Conservation (phyloP, 768 basidiomycete genomes). For the Rhizopogon vinicolor region DNA sequence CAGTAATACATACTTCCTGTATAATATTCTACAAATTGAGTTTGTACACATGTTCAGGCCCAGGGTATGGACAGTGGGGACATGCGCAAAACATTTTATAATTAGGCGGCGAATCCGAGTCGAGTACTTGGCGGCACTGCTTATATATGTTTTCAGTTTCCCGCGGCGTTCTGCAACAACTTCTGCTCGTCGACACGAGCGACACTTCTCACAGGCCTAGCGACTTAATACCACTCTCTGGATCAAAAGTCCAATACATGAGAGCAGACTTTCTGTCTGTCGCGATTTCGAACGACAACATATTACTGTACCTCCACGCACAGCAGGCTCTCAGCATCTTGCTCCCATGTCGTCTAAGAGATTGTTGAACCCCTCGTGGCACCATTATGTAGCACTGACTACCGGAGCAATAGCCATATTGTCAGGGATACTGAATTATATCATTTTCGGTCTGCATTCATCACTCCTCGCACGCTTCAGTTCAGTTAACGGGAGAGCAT, state of each 20-base stretch:
- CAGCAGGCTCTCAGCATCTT: not conserved
- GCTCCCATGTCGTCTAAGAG: slow-evolving; percentile 20
- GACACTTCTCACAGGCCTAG: too few relatives aligned
- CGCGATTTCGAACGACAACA: not conserved
- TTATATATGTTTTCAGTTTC: too few relatives aligned
- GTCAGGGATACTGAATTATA: slow-evolving; percentile 38
- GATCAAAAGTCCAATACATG: not conserved
- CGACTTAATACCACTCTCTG: too few relatives aligned
- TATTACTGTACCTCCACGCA: not conserved
- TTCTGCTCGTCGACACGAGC: too few relatives aligned
- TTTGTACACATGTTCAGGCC: too few relatives aligned
- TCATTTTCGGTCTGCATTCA: slow-evolving; percentile 36
- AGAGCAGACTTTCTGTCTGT: not conserved
- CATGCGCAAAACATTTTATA: too few relatives aligned
- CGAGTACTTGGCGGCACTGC: too few relatives aligned
- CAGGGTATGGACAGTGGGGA: too few relatives aligned
- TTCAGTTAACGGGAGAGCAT: not conserved
- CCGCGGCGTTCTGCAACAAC: too few relatives aligned
- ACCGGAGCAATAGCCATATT: slow-evolving; percentile 35
- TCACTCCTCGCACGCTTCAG: not conserved
- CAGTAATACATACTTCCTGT: too few relatives aligned
- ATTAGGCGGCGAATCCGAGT: too few relatives aligned
- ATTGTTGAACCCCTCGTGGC: slow-evolving; percentile 44
- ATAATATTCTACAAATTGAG: too few relatives aligned
- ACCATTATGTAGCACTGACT: slow-evolving; percentile 41